Percentiles rank a stretch among this genome's conserved stretches.
phyloP scores from a whole-genome alignment of 2,329 filamentous ascomycete genomes.

The Ceratocystis papillata region DNA sequence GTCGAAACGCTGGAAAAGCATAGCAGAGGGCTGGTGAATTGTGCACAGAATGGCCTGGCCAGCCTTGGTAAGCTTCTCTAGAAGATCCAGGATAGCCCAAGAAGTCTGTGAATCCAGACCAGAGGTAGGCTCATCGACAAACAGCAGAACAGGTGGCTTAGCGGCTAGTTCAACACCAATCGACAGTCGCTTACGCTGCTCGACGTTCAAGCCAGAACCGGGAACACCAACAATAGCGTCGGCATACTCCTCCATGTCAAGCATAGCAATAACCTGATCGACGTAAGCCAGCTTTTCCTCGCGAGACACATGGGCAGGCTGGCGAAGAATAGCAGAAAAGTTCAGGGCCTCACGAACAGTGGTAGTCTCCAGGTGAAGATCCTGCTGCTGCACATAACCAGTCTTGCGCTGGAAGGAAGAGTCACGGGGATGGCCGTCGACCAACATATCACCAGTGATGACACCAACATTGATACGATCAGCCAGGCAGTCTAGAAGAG shows the following conservation, averaged over 20 bases:
- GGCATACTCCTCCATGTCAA: conserved; percentile 83
- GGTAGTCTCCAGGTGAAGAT: conserved; percentile 72
- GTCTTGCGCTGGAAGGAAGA: conserved; percentile 83
- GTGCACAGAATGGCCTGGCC: conserved; percentile 94
- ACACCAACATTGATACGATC: conserved; percentile 82
- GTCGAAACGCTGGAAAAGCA: conserved; percentile 87
- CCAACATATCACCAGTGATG: conserved; percentile 70
- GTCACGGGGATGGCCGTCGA: conserved; percentile 56
- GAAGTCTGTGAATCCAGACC: conserved; percentile 89
- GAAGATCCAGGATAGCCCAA: conserved; percentile 78
- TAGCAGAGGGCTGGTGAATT: conserved; percentile 92
- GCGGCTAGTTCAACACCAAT: conserved; percentile 95
- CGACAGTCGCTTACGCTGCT: conserved; percentile 66
- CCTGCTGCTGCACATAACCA: conserved; percentile 85
- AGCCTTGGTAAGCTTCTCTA: conserved; percentile 79
- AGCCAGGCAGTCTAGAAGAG: conserved; percentile 74
- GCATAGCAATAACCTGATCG: conserved; percentile 76
- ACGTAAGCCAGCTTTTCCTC: conserved; percentile 79
- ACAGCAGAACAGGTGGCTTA: conserved; percentile 78
- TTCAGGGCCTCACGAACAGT: conserved; percentile 81
- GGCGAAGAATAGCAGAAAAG: conserved; percentile 77
- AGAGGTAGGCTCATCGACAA: conserved; percentile 90
- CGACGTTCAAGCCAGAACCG: conserved; percentile 69
- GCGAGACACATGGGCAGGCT: conserved; percentile 60
- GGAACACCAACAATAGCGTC: conserved; percentile 85